These are phyloP conservation scores for Starmerella stigmatis DNA, from an alignment of 805 yeast species.

Conservation along the genomic window DNA sequence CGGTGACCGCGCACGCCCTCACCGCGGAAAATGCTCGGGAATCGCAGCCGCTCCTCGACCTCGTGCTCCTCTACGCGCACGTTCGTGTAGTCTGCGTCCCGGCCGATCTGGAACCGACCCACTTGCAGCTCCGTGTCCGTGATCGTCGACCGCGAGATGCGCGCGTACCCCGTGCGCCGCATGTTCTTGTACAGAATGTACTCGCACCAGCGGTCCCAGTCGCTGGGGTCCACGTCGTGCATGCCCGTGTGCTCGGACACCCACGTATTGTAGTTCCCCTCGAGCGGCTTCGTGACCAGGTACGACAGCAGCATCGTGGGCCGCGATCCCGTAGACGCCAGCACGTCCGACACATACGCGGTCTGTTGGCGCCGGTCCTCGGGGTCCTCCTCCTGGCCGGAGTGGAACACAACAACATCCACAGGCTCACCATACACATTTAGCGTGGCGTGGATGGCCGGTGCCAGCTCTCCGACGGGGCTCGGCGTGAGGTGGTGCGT, in stretches of 20 bases:
- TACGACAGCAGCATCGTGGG: conserved; percentile 86
- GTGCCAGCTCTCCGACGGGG: conserved; percentile 96
- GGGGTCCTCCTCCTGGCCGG: conserved; percentile 95
- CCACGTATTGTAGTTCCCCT: conserved; percentile 86
- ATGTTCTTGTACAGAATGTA: conserved; percentile 81
- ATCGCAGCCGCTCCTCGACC: conserved; percentile 53
- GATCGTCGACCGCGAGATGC: conserved; percentile 83
- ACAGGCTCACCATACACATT: conserved; percentile 79
- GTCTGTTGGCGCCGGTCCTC: conserved; percentile 88
- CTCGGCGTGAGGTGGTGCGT: conserved; percentile 88
- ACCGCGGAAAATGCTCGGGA: conserved; percentile 72
- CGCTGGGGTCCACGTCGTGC: conserved; percentile 80
- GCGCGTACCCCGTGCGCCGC: conserved; percentile 83
- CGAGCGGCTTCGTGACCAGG: conserved; percentile 73
- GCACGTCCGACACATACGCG: conserved; percentile 58
- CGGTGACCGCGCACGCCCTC: conserved; percentile 89
- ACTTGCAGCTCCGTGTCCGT: conserved; percentile 96
- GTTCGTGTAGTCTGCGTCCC: conserved; percentile 42
- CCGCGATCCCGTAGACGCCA: conserved; percentile 64
- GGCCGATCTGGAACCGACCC: conserved; percentile 68
- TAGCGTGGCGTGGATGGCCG: conserved; percentile 92
- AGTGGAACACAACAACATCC: conserved; percentile 93
- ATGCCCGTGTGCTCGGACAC: conserved; percentile 76
- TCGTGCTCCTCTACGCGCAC: conserved; percentile 45
- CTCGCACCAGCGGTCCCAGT: conserved; percentile 97